Evolutionary conservation across 2,329 filamentous ascomycete species (phyloP), one percentile per base, ranked within the genome.

Genomic region (Thielaviopsis ethacetica): DNA sequence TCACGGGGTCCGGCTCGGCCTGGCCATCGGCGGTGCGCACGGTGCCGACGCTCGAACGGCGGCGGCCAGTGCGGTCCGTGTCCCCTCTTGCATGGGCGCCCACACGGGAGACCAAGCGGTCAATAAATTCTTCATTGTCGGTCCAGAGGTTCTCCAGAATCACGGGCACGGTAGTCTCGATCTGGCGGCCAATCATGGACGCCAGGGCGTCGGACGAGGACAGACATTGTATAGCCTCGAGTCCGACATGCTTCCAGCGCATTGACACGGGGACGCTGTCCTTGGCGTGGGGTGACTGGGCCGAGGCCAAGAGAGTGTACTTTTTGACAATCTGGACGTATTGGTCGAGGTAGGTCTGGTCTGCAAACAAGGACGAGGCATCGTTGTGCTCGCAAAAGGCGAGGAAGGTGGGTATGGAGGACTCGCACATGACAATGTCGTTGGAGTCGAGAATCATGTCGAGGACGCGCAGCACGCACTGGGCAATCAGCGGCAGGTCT

Each of bases 351-450:
- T 94, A 95, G 62, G 83, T 81, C 68, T 90, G 86, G 68, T 97
- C 91, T 62, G 88, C 90, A 27, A 90, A 84, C 58, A 97, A 81
- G 9, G 85, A 85, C 38, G 89, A 87, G 60, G 85, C 84, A 67
- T 97, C 91, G 70, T 95, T 89, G 72, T 95, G 81, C 61, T 83
- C 80, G 73, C 91, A 97, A 67, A 96, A 93, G 24, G 85, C 84
- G 66, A 91, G 84, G 68, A 95, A 96, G 3, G 88, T 89, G 2
- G 84, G 81, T 63, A 95, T 79, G 2, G 89, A 93, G 41, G 91
- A 89, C 72, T 97, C 91, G 62, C 95, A 84, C 83, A 97, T 88
- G 65, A 86, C 88, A 63, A 97, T 86, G 70, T 97, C 89, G 70
- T 85, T 83, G 63, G 90, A 94, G 62, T 83, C 82, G 58, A 97